phyloP scores from a whole-genome alignment of 1,139 yeast species.

The Groenewaldozyma auringiensis region DNA sequence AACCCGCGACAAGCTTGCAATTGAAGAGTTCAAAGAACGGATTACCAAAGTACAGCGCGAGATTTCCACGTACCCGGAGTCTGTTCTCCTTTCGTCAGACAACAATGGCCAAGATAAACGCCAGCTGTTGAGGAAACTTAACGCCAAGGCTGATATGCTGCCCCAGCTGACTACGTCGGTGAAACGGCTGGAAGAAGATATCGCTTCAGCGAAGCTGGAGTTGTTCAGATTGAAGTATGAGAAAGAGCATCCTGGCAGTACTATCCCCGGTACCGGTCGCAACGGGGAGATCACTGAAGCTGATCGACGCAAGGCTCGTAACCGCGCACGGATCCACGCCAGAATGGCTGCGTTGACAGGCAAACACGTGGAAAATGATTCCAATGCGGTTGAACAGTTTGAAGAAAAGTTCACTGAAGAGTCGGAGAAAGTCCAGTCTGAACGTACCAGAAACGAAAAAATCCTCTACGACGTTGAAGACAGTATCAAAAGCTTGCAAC shows the following conservation, averaged over 20 bases:
- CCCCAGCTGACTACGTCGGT: slow-evolving; percentile 63
- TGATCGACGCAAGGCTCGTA: slow-evolving; percentile 70
- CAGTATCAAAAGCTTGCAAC: slow-evolving; percentile 65
- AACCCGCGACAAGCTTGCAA: slow-evolving; percentile 43
- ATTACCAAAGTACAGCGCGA: slow-evolving; percentile 50
- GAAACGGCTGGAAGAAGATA: slow-evolving; percentile 53
- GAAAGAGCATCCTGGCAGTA: slow-evolving; percentile 59
- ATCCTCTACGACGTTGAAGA: slow-evolving; percentile 63
- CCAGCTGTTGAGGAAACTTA: slow-evolving; percentile 45
- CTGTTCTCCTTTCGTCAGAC: slow-evolving; percentile 23
- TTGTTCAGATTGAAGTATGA: slow-evolving; percentile 47
- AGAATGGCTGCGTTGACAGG: slow-evolving; percentile 93
- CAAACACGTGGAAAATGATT: slow-evolving; percentile 40
- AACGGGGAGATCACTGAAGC: slow-evolving; percentile 76
- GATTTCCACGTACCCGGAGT: slow-evolving; percentile 32
- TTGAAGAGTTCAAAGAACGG: slow-evolving; percentile 55
- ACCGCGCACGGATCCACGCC: slow-evolving; percentile 68
- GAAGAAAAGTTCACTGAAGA: slow-evolving; percentile 54
- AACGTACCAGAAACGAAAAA: slow-evolving; percentile 45
- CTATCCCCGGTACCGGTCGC: slow-evolving; percentile 73
- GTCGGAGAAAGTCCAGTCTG: slow-evolving; percentile 46
- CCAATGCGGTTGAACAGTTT: slow-evolving; percentile 41
- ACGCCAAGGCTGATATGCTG: slow-evolving; percentile 54
- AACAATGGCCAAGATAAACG: slow-evolving; percentile 32
- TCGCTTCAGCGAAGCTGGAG: slow-evolving; percentile 61